Percentiles rank a stretch among this genome's conserved stretches.
phyloP scores from a whole-genome alignment of 1,284 basidiomycete genomes.

The Singerocomus rubriflavus region DNA sequence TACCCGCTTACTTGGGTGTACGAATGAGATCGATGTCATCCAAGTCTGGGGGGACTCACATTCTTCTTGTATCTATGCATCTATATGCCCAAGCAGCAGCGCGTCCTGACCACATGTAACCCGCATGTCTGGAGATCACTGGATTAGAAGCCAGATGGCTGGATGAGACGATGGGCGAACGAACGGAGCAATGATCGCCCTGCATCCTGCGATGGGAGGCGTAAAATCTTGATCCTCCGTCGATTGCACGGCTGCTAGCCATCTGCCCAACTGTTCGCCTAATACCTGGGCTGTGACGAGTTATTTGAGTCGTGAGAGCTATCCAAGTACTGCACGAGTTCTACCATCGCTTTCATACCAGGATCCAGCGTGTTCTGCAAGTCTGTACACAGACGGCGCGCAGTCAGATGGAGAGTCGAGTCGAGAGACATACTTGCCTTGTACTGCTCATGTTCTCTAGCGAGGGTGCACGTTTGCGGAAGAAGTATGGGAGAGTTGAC shows the following conservation, averaged over 20 bases:
- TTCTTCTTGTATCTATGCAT: slow-evolving; percentile 74
- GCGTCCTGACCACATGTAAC: slow-evolving; percentile 92
- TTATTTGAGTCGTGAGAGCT: slow-evolving; percentile 11
- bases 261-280: slow-evolving; percentile 57
- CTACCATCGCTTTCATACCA: slow-evolving; percentile 84
- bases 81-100: slow-evolving; percentile 96
- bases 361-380: slow-evolving; percentile 83
- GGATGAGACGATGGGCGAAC: slow-evolving; percentile 28
- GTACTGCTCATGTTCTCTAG: slow-evolving; percentile 21
- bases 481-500: slow-evolving; percentile 17
- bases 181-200: slow-evolving; percentile 96
- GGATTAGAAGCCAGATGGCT: slow-evolving; percentile 9
- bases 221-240: slow-evolving; percentile 44
- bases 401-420: not conserved
- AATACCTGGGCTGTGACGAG: slow-evolving; percentile 51
- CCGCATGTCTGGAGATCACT: slow-evolving; percentile 74
- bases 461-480: slow-evolving; percentile 13
- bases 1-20: slow-evolving; percentile 69
- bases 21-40: slow-evolving; percentile 7
- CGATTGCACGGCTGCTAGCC: slow-evolving; percentile 61
- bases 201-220: slow-evolving; percentile 73
- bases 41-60: slow-evolving; percentile 51
- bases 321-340: slow-evolving; percentile 21
- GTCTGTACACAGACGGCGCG: slow-evolving; percentile 35
- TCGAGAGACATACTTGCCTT: slow-evolving; percentile 22